Base-by-base conservation (phyloP, 306 rosid species). In the Pterocarpus santalinus region DNA sequence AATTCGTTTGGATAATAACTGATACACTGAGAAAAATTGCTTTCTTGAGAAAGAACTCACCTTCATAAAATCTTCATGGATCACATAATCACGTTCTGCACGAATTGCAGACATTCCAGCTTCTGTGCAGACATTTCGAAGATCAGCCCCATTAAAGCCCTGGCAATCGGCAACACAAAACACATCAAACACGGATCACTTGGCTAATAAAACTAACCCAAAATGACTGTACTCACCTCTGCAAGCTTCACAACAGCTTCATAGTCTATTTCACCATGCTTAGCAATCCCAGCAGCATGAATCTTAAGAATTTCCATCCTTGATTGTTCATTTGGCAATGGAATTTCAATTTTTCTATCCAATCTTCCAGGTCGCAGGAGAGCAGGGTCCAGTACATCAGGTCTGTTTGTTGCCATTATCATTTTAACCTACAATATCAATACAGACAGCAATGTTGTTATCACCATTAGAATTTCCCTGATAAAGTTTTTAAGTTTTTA, bases 211-310 rank as follows among this genome's bases (percentile, higher is more conserved):
- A 80, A 63, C 16, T 36, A 79, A 55, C 17, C n/a, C 36, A 1
- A 52, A 28, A 3, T 55, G 35, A 2, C 2, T 46, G 62, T 14
- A 62, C 70, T 71, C 47, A 89, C 93, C 94, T 92, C 97, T 28
- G 97, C 94, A 32, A 92, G 91, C 87, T 90, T 92, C 38, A 90
- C 97, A 41, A 92, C 89, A 56, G 94, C 91, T 86, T 92, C 97
- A 64, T 90, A 92, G 80, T 90, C 97, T 57, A 92, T 89, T 79
- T 92, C 97, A 28, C 93, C 97, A 51, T 92, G 91, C 69, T 90
- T 92, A 46, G 97, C 94, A 34, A 90, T 92, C 71, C 94, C 90
- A 41, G 90, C 91, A 55, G 94, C 97, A 89, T 92, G 97, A 73
- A 92, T 92, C 86, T 89, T 92, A 28, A 90, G 92, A 72, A 92